A percentile compares a stretch with the other conserved stretches of the same genome.
phyloP scores from a whole-genome alignment of 176 grass and related monocot genomes.

The Puccinellia tenuiflora region DNA sequence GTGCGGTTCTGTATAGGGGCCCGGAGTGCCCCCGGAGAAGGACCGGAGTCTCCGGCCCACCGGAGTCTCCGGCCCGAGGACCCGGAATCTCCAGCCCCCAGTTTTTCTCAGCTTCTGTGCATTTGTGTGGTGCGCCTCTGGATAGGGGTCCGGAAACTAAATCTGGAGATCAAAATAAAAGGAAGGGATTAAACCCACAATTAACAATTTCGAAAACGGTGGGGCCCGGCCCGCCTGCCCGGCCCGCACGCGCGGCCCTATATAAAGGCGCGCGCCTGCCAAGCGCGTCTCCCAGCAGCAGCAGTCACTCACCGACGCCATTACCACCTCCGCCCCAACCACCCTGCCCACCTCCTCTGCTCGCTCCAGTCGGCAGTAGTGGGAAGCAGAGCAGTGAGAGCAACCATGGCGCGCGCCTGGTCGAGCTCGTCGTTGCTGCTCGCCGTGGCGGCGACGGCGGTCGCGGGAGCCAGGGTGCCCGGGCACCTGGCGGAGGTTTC shows the following conservation, averaged over 20 bases:
- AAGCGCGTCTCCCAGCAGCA: neutral
- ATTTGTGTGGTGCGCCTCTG: no score
- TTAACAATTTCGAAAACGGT: neutral
- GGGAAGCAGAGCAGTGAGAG: neutral
- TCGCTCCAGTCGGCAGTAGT: neutral
- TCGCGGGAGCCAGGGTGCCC: neutral
- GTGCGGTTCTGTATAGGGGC: no score
- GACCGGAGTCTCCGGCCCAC: no score
- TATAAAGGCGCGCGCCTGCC: conserved; percentile 21
- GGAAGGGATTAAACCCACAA: neutral
- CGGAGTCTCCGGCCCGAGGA: no score
- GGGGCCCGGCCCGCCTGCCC: neutral
- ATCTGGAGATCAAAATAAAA: neutral
- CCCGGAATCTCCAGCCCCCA: no score
- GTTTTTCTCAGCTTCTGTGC: no score
- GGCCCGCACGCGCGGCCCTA: neutral
- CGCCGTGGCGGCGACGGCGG: neutral
- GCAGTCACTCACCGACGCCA: neutral
- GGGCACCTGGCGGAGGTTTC: neutral
- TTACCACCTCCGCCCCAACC: neutral
- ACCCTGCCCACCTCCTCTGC: neutral
- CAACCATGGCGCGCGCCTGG: conserved; percentile 30
- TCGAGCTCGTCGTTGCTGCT: conserved; percentile 12
- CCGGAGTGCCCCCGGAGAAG: no score
- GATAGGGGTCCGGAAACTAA: no score